Base-by-base conservation (phyloP, 345 rosid species). In the Pelargonium nanum region DNA sequence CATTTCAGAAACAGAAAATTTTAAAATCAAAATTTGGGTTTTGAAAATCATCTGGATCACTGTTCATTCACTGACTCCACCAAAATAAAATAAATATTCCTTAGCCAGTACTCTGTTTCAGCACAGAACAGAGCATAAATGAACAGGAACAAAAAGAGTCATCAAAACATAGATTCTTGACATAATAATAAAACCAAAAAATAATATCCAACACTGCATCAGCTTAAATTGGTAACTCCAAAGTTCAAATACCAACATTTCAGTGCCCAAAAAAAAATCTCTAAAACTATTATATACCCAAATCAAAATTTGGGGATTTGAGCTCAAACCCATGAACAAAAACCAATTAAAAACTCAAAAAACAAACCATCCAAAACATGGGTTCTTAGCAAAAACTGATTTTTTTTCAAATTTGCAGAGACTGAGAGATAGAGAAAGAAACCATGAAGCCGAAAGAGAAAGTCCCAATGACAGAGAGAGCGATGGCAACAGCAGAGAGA, bases 391-490 rank as follows among this genome's bases (percentile, higher is more conserved):
- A n/a, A n/a, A n/a, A n/a, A n/a, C n/a, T n/a, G n/a, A n/a, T n/a
- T n/a, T n/a, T n/a, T n/a, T 25, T 25, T 19, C 10, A 23, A 16
- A 34, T 48, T 16, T 23, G 19, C 6, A 55, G 1, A 24, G 17
- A 53, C 1, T 7, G 66, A 50, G 28, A 4, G 15, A 15, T 10
- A 32, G 19, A 9, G 7, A 51, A 25, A 26, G 70, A 24, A 0
- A 81, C 89, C 96, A 83, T 51, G 77, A 88, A 85, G 21, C 96
- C 89, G 64, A 85, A 88, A 65, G 89, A 75, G 82, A 85, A 88
- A 48, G 83, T 77, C 17, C 86, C 86, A n/a, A 85, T 72, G 59
- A 83, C 96, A 21, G 87, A 78, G 58, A 81, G 83, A 23, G 88
- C 72, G 58, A 88, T 78, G 4, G 89, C 65, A 20, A 85, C 85